Evolutionary conservation across 2,329 filamentous ascomycete species (phyloP), one percentile per base, ranked within the genome.

Genomic region (Pseudopithomyces chartarum): DNA sequence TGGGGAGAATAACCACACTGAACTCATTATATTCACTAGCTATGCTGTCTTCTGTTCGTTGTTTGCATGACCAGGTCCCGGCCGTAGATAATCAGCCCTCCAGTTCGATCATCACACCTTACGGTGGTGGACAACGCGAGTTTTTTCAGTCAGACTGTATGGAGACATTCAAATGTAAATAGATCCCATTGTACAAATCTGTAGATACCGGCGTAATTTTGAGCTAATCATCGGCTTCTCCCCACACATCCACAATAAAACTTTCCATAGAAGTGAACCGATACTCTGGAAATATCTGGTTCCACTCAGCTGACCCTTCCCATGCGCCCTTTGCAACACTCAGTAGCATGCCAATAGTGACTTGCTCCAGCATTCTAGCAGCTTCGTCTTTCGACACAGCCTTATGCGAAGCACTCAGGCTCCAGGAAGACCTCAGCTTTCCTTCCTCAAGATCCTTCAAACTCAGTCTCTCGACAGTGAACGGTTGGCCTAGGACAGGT

Each of bases 371-470:
- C 22, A 78, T 58, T 1, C 52, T 65, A 6, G 60, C 55, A 2
- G 66, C 65, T 39, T 76, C 56, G 0, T 79, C 75, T 6, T 66
- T 63, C 3, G 69, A 52, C 39, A 80, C 59, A 3, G 69, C 57
- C 29, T 54, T 58, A 36, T 70, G 71, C 1, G 48, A 52, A 8
- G 58, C 58, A 59, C 62, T 20, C 15, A 78, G 55, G 17, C 57
- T 40, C 80, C 80, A 82, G 2, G 78, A 75, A 0, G 77, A 67
- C 6, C 73, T 58, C 12, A 66, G 40, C 5, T 54, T 57, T 42
- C 81, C 80, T 7, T 68, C 72, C 64, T 80, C 69, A n/a, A 84
- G 78, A 58, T 84, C 81, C 42, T 76, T 69, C 1, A 73, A 23
- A 38, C 75, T 74, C 2, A 83, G 68, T 13, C 70, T 78, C 0